Evolutionary conservation across 805 yeast species (phyloP).

Genomic region (Kuraishia floccosa): DNA sequence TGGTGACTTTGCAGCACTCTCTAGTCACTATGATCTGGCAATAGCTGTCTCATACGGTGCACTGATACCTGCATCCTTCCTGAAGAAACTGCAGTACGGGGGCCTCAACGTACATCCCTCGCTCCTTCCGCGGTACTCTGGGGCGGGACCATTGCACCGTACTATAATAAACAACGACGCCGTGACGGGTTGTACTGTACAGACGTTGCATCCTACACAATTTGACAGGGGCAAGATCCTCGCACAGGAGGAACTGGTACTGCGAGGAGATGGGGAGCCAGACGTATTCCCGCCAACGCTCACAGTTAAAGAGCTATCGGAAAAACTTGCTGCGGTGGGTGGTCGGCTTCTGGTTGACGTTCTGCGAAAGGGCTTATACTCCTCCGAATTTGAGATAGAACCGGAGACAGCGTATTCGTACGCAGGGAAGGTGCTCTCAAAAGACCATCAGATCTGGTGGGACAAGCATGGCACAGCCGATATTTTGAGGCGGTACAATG

Average conservation of each 20-base stretch:
- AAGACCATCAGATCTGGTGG: constrained; percentile 40
- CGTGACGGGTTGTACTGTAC: constrained; percentile 77
- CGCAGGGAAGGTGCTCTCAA: constrained; percentile 44
- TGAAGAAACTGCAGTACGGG: constrained; percentile 38
- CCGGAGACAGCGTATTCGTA: constrained; percentile 25
- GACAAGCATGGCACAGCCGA: constrained; percentile 17
- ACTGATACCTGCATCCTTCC: constrained; percentile 56
- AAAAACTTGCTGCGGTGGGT: constrained; percentile 47
- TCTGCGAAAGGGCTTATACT: constrained; percentile 21
- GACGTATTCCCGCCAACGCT: constrained; percentile 27
- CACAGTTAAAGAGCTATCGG: constrained; percentile 31
- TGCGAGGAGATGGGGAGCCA: too few relatives aligned
- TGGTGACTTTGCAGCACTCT: constrained; percentile 22
- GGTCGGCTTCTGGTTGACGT: constrained; percentile 42
- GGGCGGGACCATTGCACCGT: constrained; percentile 84
- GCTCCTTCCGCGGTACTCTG: constrained; percentile 68
- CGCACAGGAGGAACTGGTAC: constrained; percentile 35
- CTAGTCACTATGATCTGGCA: constrained; percentile 40
- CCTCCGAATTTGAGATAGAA: constrained; percentile 8
- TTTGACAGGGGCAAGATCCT: constrained; percentile 76
- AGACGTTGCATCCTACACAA: constrained; percentile 77
- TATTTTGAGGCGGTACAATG: constrained; percentile 30
- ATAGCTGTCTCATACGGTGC: constrained; percentile 91
- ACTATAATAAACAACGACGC: constrained; percentile 55
- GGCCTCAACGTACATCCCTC: constrained; percentile 94